Evolutionary conservation across 2,329 filamentous ascomycete species (phyloP).

Genomic region (Cladophialophora bantiana): DNA sequence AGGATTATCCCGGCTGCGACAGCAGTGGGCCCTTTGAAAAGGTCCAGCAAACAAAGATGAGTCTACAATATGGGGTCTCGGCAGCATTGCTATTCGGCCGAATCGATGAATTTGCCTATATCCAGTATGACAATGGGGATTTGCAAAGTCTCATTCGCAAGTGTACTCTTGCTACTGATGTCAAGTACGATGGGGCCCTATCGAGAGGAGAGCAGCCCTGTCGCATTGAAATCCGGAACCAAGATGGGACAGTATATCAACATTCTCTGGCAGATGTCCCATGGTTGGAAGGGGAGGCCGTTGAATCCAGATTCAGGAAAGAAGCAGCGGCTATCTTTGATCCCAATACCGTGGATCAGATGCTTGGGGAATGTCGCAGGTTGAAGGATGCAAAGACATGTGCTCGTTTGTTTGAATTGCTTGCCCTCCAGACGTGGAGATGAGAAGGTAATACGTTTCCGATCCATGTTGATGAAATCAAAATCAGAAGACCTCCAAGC

Average conservation of each 20-base stretch:
- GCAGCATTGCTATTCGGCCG: constrained; percentile 23
- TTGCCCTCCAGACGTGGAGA: too few species aligned
- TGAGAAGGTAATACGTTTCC: too few species aligned
- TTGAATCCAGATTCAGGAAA: constrained; percentile 17
- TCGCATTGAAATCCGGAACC: constrained; percentile 12
- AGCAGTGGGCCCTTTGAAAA: constrained; percentile 15
- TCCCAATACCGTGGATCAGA: background rate
- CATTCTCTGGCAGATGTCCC: constrained; percentile 23
- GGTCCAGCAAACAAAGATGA: constrained; percentile 31
- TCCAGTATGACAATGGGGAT: constrained; percentile 9
- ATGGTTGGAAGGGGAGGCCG: constrained; percentile 14
- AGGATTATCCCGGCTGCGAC: constrained; percentile 27
- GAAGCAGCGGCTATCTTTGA: constrained; percentile 16
- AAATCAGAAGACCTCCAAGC: too few species aligned
- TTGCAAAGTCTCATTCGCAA: constrained; percentile 4
- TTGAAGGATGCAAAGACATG: too few species aligned
- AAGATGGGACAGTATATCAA: constrained; percentile 3
- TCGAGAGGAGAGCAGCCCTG: constrained; percentile 22
- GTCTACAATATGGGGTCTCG: constrained; percentile 23
- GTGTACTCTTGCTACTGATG: constrained; percentile 14
- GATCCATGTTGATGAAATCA: too few species aligned
- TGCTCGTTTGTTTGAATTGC: too few species aligned
- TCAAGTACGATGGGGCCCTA: constrained; percentile 9
- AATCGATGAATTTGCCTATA: constrained; percentile 16
- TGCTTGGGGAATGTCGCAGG: background rate